Conservation (phyloP, 441 rosid species). For the Gossypium lobatum region DNA sequence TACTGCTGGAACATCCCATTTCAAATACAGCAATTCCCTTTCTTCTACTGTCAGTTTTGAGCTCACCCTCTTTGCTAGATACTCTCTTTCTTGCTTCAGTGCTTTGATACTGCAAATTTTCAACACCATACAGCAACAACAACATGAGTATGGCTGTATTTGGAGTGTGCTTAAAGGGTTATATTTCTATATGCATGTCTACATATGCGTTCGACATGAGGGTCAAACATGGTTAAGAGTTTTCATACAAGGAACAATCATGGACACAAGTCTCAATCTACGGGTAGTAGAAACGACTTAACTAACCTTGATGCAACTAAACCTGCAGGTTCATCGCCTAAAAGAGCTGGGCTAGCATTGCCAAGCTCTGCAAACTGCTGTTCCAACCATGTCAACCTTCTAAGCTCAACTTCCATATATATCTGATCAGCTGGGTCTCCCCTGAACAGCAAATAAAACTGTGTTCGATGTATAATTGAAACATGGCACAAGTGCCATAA, state of each 20-base stretch:
- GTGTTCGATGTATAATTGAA: slow-evolving; percentile 74
- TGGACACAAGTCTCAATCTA: background rate
- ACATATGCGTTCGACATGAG: too few species aligned
- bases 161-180: background rate
- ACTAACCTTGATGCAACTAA: slow-evolving; percentile 72
- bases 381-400: slow-evolving; percentile 83
- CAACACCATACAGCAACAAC: background rate
- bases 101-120: slow-evolving; percentile 56
- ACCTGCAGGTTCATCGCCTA: slow-evolving; percentile 84
- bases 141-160: background rate
- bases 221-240: too few species aligned
- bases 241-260: too few species aligned
- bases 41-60: slow-evolving; percentile 66
- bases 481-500: slow-evolving; percentile 94
- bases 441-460: slow-evolving; percentile 67
- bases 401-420: slow-evolving; percentile 89
- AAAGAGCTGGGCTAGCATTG: slow-evolving; percentile 86
- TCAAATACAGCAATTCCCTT: slow-evolving; percentile 60
- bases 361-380: slow-evolving; percentile 89
- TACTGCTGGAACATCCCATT: slow-evolving; percentile 73
- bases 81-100: slow-evolving; percentile 79
- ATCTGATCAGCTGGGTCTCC: slow-evolving; percentile 84
- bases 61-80: slow-evolving; percentile 72
- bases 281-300: background rate
- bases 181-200: background rate